Conservation (phyloP, 768 basidiomycete genomes). For the Chalciporus chontae region DNA sequence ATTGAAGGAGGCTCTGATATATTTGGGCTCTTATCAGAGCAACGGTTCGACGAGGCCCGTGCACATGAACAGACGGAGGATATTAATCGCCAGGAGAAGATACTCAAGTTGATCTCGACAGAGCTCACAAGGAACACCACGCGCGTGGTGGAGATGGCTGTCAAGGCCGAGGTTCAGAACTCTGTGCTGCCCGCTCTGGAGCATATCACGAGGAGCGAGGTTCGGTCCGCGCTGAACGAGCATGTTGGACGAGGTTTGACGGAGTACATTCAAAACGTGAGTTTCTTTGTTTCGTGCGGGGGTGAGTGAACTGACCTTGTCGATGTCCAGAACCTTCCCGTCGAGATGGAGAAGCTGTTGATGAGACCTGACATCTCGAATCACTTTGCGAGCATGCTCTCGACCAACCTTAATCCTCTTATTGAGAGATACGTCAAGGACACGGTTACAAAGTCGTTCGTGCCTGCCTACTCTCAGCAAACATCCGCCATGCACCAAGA, state of each 20-base stretch:
- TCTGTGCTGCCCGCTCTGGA: slow-evolving; percentile 82
- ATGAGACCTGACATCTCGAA: slow-evolving; percentile 71
- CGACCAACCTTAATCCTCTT: slow-evolving; percentile 66
- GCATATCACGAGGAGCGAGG: slow-evolving; percentile 76
- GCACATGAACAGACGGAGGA: slow-evolving; percentile 76
- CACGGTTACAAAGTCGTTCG: slow-evolving; percentile 63
- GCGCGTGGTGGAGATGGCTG: slow-evolving; percentile 84
- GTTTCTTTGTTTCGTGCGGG: neutral
- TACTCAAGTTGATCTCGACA: slow-evolving; percentile 82
- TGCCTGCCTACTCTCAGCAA: slow-evolving; percentile 74
- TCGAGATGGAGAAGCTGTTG: slow-evolving; percentile 76
- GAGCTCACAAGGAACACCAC: slow-evolving; percentile 87
- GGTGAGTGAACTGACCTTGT: slow-evolving; percentile 1
- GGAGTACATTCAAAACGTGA: slow-evolving; percentile 70
- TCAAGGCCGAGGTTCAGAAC: slow-evolving; percentile 80
- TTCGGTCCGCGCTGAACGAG: slow-evolving; percentile 72
- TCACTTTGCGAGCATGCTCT: slow-evolving; percentile 74
- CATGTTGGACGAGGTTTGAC: slow-evolving; percentile 73
- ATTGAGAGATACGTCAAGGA: slow-evolving; percentile 85
- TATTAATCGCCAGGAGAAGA: slow-evolving; percentile 83
- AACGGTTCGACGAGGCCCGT: slow-evolving; percentile 80
- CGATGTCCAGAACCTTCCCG: slow-evolving; percentile 58
- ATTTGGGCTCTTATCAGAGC: slow-evolving; percentile 45
- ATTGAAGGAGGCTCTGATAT: slow-evolving; percentile 4
- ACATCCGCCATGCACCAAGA: slow-evolving; percentile 79